Percentiles rank a stretch among this genome's conserved stretches.
Evolutionary conservation across 331 rosid species (phyloP).

Genomic region (Prunus yedoensis): DNA sequence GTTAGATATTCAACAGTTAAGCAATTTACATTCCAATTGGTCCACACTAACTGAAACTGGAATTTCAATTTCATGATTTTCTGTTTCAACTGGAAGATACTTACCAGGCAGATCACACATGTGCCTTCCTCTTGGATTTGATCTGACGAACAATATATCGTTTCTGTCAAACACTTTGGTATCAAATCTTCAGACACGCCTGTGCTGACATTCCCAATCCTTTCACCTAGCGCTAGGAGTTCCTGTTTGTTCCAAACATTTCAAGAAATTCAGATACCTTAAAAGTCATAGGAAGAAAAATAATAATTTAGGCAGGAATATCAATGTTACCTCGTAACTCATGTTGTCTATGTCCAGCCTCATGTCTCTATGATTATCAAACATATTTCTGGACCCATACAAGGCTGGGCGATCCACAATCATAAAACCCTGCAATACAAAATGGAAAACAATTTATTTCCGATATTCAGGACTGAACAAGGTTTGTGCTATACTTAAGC

Average conservation of each 20-base stretch:
- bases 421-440: conserved; percentile 61
- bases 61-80: not conserved
- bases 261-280: not conserved
- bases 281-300: not conserved
- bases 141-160: conserved; percentile 73
- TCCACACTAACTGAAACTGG: not conserved
- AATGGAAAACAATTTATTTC: not conserved
- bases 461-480: not conserved
- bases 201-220: conserved; percentile 77
- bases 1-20: not conserved
- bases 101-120: conserved; percentile 79
- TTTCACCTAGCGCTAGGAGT: conserved; percentile 78
- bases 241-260: conserved; percentile 48
- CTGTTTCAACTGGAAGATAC: conserved; percentile 5
- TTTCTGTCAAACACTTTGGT: conserved; percentile 66
- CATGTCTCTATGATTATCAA: conserved; percentile 86
- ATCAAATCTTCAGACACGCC: conserved; percentile 67
- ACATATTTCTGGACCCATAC: conserved; percentile 62
- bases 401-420: conserved; percentile 56
- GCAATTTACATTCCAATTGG: not conserved
- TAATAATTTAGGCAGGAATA: conserved; percentile 3
- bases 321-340: conserved; percentile 69
- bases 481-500: not conserved
- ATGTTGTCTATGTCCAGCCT: conserved; percentile 80
- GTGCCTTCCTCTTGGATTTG: conserved; percentile 64